These are phyloP conservation scores for Phytophthora tentaculata DNA, from an alignment of 352 stramenopile species.

Conservation along the genomic window DNA sequence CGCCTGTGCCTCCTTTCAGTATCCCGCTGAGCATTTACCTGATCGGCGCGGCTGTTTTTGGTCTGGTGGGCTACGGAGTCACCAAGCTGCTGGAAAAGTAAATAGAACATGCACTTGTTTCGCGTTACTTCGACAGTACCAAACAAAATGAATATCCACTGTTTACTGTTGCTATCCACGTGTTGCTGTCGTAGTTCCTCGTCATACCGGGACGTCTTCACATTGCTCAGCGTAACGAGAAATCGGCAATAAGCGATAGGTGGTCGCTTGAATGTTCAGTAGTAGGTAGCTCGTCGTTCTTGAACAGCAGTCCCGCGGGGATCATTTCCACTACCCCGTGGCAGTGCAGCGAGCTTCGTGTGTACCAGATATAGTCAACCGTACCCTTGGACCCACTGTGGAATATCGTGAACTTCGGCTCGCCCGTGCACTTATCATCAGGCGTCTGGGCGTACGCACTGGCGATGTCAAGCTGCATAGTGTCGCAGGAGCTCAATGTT, in stretches of 20 bases:
- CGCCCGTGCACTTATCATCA: conserved; percentile 51
- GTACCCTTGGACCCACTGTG: conserved; percentile 60
- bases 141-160: conserved; percentile 10
- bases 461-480: conserved; percentile 49
- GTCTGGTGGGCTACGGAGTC: conserved; percentile 66
- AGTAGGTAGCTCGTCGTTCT: conserved; percentile 56
- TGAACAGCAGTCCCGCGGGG: conserved; percentile 56
- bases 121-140: conserved; percentile 4
- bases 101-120: conserved; percentile 36
- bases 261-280: conserved; percentile 67
- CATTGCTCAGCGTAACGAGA: conserved; percentile 39
- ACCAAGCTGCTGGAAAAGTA: conserved; percentile 66
- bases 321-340: conserved; percentile 74
- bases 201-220: too few species aligned
- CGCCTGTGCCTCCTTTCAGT: conserved; percentile 73
- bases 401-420: conserved; percentile 80
- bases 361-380: conserved; percentile 82
- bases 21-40: conserved; percentile 76
- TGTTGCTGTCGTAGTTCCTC: not conserved
- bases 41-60: conserved; percentile 54
- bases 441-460: conserved; percentile 73
- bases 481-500: conserved; percentile 3
- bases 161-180: not conserved
- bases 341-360: conserved; percentile 51
- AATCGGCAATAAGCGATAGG: conserved; percentile 71